Conservation (phyloP, 139 green algal genomes). For the Volvox reticuliferus region DNA sequence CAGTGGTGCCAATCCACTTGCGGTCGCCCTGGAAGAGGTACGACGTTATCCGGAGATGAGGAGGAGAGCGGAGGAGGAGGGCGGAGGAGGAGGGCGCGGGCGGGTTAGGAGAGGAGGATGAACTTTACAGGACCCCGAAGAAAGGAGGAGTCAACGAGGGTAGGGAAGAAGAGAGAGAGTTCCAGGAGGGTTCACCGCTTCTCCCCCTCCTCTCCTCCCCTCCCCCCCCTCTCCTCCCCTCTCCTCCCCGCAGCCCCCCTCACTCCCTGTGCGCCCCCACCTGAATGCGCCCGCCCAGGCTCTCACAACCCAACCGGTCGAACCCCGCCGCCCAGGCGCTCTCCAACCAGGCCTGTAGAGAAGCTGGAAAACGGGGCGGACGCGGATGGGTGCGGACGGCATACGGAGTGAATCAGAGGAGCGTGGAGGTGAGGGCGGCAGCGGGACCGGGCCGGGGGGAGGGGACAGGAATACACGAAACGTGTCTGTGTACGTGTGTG, state of each 20-base stretch:
- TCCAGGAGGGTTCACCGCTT: too few species aligned
- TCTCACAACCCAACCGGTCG: constrained; percentile 68
- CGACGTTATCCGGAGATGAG: background rate
- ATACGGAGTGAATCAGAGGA: too few species aligned
- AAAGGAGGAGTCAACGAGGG: too few species aligned
- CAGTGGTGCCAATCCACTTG: constrained; percentile 89
- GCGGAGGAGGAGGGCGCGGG: background rate
- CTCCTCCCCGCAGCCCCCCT: background rate
- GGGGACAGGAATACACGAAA: too few species aligned
- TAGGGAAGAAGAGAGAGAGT: too few species aligned
- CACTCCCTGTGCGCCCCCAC: background rate
- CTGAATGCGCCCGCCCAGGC: constrained; percentile 63
- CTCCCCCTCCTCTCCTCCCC: too few species aligned
- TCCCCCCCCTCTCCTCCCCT: background rate
- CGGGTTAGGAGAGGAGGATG: background rate
- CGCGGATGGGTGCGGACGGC: too few species aligned
- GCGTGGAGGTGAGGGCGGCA: background rate
- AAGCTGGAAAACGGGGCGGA: too few species aligned
- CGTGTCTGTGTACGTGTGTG: too few species aligned
- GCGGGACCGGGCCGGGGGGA: background rate
- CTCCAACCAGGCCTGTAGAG: constrained; percentile 81
- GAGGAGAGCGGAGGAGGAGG: background rate
- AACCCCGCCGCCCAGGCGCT: constrained; percentile 64
- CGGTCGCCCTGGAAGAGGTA: constrained; percentile 52
- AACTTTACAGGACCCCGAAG: too few species aligned